Evolutionary conservation across 768 basidiomycete genomes (phyloP).

Genomic region (Melanogaster broomeanus): DNA sequence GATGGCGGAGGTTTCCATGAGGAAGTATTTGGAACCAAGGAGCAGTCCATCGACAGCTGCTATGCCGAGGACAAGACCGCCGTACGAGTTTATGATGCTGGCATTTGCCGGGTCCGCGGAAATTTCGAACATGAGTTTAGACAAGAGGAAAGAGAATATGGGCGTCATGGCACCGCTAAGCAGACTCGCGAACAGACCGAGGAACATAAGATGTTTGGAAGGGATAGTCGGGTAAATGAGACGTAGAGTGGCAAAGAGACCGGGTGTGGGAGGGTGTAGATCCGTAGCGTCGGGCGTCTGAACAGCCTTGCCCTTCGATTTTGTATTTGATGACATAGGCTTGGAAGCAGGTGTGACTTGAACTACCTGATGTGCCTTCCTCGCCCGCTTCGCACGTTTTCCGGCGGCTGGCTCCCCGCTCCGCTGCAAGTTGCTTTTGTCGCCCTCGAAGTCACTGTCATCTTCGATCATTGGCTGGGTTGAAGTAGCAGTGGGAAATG

Average conservation of each 20-base stretch:
- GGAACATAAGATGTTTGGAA: slow-evolving; percentile 62
- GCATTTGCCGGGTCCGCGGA: slow-evolving; percentile 68
- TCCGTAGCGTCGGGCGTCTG: slow-evolving; percentile 2
- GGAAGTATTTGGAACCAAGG: slow-evolving; percentile 73
- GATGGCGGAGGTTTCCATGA: slow-evolving; percentile 76
- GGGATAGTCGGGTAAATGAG: slow-evolving; percentile 73
- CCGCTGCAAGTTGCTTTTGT: slow-evolving; percentile 44
- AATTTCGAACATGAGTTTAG: slow-evolving; percentile 75
- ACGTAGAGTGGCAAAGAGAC: slow-evolving; percentile 45
- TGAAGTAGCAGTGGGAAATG: slow-evolving; percentile 10
- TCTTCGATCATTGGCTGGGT: slow-evolving; percentile 29
- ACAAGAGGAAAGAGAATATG: slow-evolving; percentile 88
- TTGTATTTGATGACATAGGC: neutral
- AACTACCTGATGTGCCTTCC: slow-evolving; percentile 6
- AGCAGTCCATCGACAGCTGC: slow-evolving; percentile 78
- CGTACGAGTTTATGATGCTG: slow-evolving; percentile 64
- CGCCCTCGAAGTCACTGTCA: slow-evolving; percentile 45
- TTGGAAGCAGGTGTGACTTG: slow-evolving; percentile 7
- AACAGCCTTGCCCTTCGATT: neutral
- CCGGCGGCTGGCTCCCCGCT: slow-evolving; percentile 41
- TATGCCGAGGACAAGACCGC: slow-evolving; percentile 71
- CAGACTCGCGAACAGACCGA: slow-evolving; percentile 72
- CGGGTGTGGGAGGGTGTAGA: slow-evolving; percentile 5
- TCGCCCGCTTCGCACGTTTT: slow-evolving; percentile 32
- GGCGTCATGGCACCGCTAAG: slow-evolving; percentile 86